Evolutionary conservation across 768 basidiomycete species (phyloP).

Genomic region (Tylopilus rubrobrunneus): DNA sequence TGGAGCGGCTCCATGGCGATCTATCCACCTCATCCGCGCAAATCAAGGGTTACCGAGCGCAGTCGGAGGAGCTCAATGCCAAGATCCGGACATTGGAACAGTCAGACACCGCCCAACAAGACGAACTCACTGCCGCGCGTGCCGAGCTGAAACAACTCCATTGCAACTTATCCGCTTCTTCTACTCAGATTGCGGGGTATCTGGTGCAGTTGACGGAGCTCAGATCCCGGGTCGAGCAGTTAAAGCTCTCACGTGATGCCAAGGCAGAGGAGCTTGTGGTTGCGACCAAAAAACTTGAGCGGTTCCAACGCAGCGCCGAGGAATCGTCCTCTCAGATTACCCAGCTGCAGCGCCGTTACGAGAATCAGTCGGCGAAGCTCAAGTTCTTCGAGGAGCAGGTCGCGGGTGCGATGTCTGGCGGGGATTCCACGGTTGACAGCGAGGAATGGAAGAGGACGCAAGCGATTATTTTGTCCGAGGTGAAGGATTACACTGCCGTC

Average conservation of each 20-base stretch:
- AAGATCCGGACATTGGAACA: neutral
- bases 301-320: neutral
- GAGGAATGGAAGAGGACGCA: neutral
- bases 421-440: neutral
- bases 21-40: neutral
- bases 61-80: neutral
- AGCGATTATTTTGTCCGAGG: neutral
- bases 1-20: neutral
- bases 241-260: neutral
- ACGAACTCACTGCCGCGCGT: neutral
- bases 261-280: neutral
- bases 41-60: neutral
- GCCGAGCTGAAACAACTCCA: neutral
- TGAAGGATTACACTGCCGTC: conserved; percentile 1
- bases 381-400: neutral
- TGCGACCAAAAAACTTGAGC: neutral
- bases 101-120: neutral
- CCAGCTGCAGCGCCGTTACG: neutral
- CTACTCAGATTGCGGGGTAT: neutral
- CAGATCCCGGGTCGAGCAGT: neutral
- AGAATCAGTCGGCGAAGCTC: neutral
- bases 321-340: neutral
- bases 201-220: neutral
- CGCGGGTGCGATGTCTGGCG: neutral
- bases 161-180: neutral